Evolutionary conservation across 129 eudicot species (phyloP), one percentile per base, ranked within the genome.

Genomic region (Silybum marianum): DNA sequence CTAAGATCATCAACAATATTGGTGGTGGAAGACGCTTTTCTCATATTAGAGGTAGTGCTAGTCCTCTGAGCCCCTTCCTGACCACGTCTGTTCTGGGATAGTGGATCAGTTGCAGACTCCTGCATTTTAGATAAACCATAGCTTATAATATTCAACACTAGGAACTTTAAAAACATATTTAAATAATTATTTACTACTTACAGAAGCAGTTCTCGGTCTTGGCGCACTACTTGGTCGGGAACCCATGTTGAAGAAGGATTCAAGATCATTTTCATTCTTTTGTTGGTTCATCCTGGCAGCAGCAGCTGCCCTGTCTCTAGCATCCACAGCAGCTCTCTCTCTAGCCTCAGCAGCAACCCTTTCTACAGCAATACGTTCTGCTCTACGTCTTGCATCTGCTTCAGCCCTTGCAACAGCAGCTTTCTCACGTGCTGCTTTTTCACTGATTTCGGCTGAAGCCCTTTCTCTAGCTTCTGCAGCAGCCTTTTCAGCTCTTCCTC

Each of bases 151-250:
- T 54, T 51, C 7, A 76, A 44, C 51, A 78, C 7, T 79, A 79
- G 30, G 19, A 71, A 62, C 25, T 36, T 82, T 69, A 12, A 69
- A 34, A 32, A 16, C 54, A 26, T 8, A 32, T 32, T 1, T 32
- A 32, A 1, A 32, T 32, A 32, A 32, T 32, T 32, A 32, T 32
- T 18, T 60, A 75, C 66, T 77, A 90, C 99, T 88, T 84, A 95
- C 98, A 85, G 92, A 84, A 62, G 95, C 34, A 73, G 89, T 86
- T 77, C 99, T 90, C 14, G 93, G 93, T 80, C 92, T 91, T 14
- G 99, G 99, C 25, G 90, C 98, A 91, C 99, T 95, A 85, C 87
- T 92, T 74, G 98, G 90, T 73, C 99, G 88, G 58, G 96, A 87
- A 28, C 89, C 88, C 87, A 81, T 85, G 76, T 83, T 83, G 75